Conservation (phyloP, 352 stramenopile species). For the Phytophthora vignae region DNA sequence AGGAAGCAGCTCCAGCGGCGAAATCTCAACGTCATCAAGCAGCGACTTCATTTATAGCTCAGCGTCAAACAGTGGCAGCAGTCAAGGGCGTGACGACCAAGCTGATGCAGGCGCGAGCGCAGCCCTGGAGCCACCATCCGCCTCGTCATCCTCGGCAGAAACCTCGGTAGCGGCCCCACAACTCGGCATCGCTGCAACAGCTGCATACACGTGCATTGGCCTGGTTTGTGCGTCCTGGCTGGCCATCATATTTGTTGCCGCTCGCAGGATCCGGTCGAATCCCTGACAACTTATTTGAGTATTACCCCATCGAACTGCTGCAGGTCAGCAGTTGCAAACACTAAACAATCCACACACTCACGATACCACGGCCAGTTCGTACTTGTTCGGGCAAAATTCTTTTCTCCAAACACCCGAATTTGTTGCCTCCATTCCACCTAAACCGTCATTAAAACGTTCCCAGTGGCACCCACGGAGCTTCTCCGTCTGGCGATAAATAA, state of each 20-base stretch:
- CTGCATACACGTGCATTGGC: slow-evolving; percentile 64
- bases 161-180: slow-evolving; percentile 13
- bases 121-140: slow-evolving; percentile 9
- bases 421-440: neutral
- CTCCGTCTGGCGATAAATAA: slow-evolving; percentile 21
- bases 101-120: slow-evolving; percentile 13
- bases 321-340: neutral
- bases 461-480: neutral
- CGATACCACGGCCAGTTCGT: neutral
- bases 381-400: slow-evolving; percentile 12
- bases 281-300: slow-evolving; percentile 25
- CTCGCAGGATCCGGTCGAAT: slow-evolving; percentile 40
- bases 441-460: neutral
- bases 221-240: slow-evolving; percentile 56
- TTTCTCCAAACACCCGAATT: slow-evolving; percentile 6
- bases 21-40: slow-evolving; percentile 11
- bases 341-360: neutral
- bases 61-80: slow-evolving; percentile 11
- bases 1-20: neutral
- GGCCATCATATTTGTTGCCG: slow-evolving; percentile 61
- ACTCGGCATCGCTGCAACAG: slow-evolving; percentile 32
- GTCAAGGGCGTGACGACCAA: slow-evolving; percentile 1
- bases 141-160: slow-evolving; percentile 27
- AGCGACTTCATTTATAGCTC: slow-evolving; percentile 7
- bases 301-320: slow-evolving; percentile 5